phyloP scores from a whole-genome alignment of 768 basidiomycete species.

The Rhodosporidiobolus sp. region DNA sequence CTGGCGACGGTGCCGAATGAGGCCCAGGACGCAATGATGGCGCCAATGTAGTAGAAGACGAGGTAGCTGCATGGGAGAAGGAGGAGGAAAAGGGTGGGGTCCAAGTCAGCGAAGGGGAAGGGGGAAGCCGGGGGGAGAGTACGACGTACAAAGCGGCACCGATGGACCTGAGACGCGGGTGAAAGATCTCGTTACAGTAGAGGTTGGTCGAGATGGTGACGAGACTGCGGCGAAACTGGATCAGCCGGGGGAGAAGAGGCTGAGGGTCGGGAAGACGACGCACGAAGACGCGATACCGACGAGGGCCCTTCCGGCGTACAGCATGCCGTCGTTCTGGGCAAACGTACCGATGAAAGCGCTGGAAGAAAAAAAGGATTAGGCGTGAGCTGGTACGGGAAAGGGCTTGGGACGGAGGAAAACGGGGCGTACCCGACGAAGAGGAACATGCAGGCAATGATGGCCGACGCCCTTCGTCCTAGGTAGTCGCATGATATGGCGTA shows the following conservation, averaged over 20 bases:
- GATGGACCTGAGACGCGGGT: conserved; percentile 45
- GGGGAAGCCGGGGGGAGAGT: background rate
- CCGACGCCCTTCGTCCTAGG: conserved; percentile 7
- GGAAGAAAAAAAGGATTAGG: too few species aligned
- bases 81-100: too few species aligned
- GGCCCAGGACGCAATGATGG: background rate
- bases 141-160: conserved; percentile 10
- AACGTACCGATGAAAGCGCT: conserved; percentile 20
- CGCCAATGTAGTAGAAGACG: conserved; percentile 8
- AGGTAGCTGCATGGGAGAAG: background rate
- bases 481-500: conserved; percentile 12
- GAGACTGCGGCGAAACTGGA: too few species aligned
- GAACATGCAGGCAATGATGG: conserved; percentile 2
- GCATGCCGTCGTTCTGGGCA: conserved; percentile 21
- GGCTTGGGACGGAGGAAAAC: too few species aligned
- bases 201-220: too few species aligned
- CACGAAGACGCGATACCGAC: conserved; percentile 27
- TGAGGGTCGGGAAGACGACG: background rate
- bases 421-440: background rate
- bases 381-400: too few species aligned
- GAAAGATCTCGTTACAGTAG: conserved; percentile 50
- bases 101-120: background rate
- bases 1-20: conserved; percentile 1
- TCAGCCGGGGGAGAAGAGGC: too few species aligned
- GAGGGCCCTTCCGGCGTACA: conserved; percentile 29